Percentiles rank a stretch among this genome's conserved stretches.
phyloP scores from a whole-genome alignment of 768 basidiomycete species.

The Amanita jacksonii region DNA sequence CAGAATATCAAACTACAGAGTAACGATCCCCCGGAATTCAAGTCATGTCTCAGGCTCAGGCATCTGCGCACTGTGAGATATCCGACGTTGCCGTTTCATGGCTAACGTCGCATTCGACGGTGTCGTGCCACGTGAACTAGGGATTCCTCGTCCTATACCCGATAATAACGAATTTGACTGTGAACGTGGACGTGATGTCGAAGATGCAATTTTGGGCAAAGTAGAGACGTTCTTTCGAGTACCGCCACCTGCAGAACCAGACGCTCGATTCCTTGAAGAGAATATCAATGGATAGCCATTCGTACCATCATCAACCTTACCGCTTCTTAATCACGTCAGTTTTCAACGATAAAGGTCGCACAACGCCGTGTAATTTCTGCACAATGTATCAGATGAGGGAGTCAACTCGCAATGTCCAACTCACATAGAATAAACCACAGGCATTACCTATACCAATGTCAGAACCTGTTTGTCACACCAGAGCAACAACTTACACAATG shows the following conservation, averaged over 20 bases:
- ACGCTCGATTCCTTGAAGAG: slow-evolving; percentile 61
- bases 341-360: slow-evolving; percentile 89
- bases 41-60: slow-evolving; percentile 25
- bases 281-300: slow-evolving; percentile 2
- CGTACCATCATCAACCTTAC: slow-evolving; percentile 31
- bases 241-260: slow-evolving; percentile 56
- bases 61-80: slow-evolving; percentile 46
- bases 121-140: slow-evolving; percentile 19
- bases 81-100: slow-evolving; percentile 78
- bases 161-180: slow-evolving; percentile 52
- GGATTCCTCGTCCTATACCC: slow-evolving; percentile 32
- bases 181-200: slow-evolving; percentile 63
- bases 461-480: slow-evolving; percentile 26
- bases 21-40: neutral
- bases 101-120: slow-evolving; percentile 18
- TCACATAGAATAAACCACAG: slow-evolving; percentile 87
- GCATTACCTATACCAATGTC: too few relatives aligned
- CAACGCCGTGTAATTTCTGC: slow-evolving; percentile 93
- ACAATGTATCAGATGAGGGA: slow-evolving; percentile 9
- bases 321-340: slow-evolving; percentile 98
- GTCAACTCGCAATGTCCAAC: slow-evolving; percentile 21
- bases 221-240: slow-evolving; percentile 54
- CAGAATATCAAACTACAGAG: neutral
- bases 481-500: slow-evolving; percentile 55
- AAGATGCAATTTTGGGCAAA: slow-evolving; percentile 69